Conservation (phyloP, 495 filamentous ascomycete species). For the Letharia lupina region DNA sequence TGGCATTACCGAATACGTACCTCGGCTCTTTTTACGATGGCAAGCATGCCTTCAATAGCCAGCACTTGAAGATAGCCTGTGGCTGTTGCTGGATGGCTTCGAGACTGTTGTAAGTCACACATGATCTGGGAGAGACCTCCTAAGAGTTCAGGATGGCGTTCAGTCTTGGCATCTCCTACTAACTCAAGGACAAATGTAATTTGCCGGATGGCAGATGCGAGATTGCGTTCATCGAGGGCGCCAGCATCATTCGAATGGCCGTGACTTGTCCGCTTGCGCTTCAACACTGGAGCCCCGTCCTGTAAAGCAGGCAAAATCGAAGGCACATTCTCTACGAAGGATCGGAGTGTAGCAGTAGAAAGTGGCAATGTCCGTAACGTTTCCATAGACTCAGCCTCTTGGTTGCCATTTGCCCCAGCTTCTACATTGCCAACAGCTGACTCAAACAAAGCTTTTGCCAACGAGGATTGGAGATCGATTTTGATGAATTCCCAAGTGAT, state of each 20-base stretch:
- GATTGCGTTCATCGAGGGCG: conserved; percentile 42
- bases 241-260: conserved; percentile 45
- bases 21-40: conserved; percentile 69
- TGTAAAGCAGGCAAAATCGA: conserved; percentile 52
- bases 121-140: conserved; percentile 71
- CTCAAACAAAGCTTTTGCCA: conserved; percentile 54
- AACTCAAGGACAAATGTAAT: conserved; percentile 84
- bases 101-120: conserved; percentile 74
- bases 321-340: conserved; percentile 62
- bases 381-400: conserved; percentile 51
- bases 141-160: conserved; percentile 62
- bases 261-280: conserved; percentile 67
- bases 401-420: conserved; percentile 23
- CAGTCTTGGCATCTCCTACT: conserved; percentile 66
- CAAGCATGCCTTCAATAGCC: conserved; percentile 63
- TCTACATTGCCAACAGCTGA: conserved; percentile 33
- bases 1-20: conserved; percentile 22
- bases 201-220: conserved; percentile 56
- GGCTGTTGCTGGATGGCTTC: conserved; percentile 60
- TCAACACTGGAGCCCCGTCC: conserved; percentile 56
- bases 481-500: conserved; percentile 64
- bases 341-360: conserved; percentile 57
- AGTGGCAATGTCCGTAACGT: conserved; percentile 60
- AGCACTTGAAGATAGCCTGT: conserved; percentile 80
- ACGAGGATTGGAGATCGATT: conserved; percentile 47